Percentiles rank a stretch among this genome's conserved stretches.
Conservation (phyloP, 2,329 filamentous ascomycete genomes). For the Periconia sp. region DNA sequence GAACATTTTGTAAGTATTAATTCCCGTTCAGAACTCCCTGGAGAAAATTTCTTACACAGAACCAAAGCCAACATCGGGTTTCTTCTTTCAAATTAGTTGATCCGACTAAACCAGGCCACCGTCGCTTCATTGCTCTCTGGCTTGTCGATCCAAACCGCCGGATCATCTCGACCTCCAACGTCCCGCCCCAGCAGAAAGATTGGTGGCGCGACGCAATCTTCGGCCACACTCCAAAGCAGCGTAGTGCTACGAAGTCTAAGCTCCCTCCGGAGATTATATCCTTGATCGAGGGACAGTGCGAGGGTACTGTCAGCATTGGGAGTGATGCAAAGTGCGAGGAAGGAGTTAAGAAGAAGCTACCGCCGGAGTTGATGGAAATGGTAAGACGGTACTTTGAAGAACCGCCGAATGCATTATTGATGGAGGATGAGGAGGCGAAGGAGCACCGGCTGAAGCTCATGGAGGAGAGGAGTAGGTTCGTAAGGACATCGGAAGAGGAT, state of each 20-base stretch:
- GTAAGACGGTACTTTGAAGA: conserved; percentile 1
- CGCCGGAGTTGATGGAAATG: conserved; percentile 12
- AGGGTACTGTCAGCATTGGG: conserved; percentile 18
- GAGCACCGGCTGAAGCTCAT: conserved; percentile 11
- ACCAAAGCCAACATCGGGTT: conserved; percentile 16
- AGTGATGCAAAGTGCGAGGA: background rate
- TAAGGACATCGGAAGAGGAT: background rate
- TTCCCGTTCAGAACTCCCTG: background rate
- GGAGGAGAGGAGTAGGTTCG: conserved; percentile 5
- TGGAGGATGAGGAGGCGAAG: conserved; percentile 9
- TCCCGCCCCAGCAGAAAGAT: conserved; percentile 56
- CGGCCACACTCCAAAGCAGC: background rate
- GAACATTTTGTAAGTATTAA: conserved; percentile 39
- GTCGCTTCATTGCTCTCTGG: conserved; percentile 63
- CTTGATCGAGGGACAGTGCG: background rate
- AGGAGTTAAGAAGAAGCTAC: conserved; percentile 2
- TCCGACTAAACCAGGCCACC: conserved; percentile 57
- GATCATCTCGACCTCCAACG: conserved; percentile 58
- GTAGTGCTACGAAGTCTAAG: background rate
- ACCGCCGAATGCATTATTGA: background rate
- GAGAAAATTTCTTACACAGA: background rate
- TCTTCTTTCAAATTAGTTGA: conserved; percentile 57
- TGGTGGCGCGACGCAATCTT: conserved; percentile 40
- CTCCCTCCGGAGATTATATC: background rate
- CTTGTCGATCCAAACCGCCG: conserved; percentile 61